A percentile compares a stretch with the other conserved stretches of the same genome.
Conservation (phyloP, 495 filamentous ascomycete species). For the Bacidia rubella region DNA sequence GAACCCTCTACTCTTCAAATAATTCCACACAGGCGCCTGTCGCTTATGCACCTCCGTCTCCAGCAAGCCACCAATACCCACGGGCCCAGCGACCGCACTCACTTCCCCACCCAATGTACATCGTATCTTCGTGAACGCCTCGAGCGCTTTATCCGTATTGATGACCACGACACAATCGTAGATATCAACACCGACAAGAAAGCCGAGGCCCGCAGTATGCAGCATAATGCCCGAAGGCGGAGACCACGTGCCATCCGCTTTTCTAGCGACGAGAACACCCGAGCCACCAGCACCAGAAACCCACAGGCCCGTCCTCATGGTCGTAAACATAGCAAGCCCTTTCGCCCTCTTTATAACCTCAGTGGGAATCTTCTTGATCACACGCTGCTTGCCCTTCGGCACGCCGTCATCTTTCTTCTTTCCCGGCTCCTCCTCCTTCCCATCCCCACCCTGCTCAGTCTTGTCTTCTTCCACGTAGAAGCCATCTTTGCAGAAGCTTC, state of each 20-base stretch:
- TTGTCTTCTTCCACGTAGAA: constrained; percentile 37
- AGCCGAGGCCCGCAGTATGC: constrained; percentile 77
- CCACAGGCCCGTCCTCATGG: constrained; percentile 87
- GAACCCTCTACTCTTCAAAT: constrained; percentile 76
- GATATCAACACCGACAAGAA: constrained; percentile 78
- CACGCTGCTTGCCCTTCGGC: constrained; percentile 51
- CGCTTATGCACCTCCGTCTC: constrained; percentile 62
- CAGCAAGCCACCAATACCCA: constrained; percentile 58
- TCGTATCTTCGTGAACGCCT: constrained; percentile 64
- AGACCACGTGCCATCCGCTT: constrained; percentile 68
- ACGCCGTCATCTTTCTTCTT: constrained; percentile 15
- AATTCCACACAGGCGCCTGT: constrained; percentile 68
- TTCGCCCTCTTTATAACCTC: constrained; percentile 74
- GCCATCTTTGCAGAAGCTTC: constrained; percentile 66
- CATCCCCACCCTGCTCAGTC: constrained; percentile 5
- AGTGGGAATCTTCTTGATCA: constrained; percentile 71
- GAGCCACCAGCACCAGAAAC: constrained; percentile 76
- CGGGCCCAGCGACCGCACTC: constrained; percentile 62
- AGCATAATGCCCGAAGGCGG: constrained; percentile 78
- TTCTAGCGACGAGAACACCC: constrained; percentile 66
- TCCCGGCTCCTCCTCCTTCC: background rate
- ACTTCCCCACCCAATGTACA: constrained; percentile 70
- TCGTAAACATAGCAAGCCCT: constrained; percentile 81
- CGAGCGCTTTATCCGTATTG: constrained; percentile 66
- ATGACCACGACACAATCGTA: constrained; percentile 90